Evolutionary conservation across 2,329 filamentous ascomycete genomes (phyloP), one percentile per base, ranked within the genome.

Genomic region (Zarea fungicola): DNA sequence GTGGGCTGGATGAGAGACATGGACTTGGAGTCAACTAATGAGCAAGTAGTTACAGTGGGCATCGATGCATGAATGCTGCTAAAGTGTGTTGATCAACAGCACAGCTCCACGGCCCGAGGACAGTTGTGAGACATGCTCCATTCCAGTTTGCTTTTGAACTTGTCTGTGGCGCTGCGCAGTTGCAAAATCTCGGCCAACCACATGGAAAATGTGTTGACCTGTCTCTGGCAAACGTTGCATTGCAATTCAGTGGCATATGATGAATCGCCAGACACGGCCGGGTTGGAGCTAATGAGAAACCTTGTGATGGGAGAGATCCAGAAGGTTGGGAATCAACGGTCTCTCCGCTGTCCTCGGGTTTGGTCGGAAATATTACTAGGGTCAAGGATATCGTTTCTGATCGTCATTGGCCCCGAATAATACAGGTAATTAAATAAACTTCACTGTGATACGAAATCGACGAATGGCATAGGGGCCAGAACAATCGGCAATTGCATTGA

Each of bases 181-280:
- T 39, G 35, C 21, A n/a, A 22, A 37, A 22, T 31, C 16, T 22
- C 43, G 18, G 39, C 43, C 43, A 46, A 45, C 32, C 32, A 37
- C 23, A 45, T n/a, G 42, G 14, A 18, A n/a, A 32, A 26, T 23
- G 25, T 28, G 7, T 13, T 3, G 31, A 37, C 7, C 18, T 40
- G 34, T 39, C 19, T 43, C 23, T 44, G 22, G 11, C 9, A 14
- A 35, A 29, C 25, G 29, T 13, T 29, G 18, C 34, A 37, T 36
- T 18, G 22, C 43, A 18, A 46, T 16, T 29, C 32, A 37, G 32
- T 37, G n/a, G 26, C 3, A 19, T 25, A 44, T 31, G 16, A 26
- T 19, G 16, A 6, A 13, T 28, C 21, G 41, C 14, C 18, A 32
- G 41, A 18, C 16, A 23, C 40, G 7, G 22, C 3, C 21, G 11